Percentiles rank a stretch among this genome's conserved stretches.
These are phyloP conservation scores for Globisporangium barbulae DNA, from an alignment of 352 stramenopile genomes.

Conservation along the genomic window DNA sequence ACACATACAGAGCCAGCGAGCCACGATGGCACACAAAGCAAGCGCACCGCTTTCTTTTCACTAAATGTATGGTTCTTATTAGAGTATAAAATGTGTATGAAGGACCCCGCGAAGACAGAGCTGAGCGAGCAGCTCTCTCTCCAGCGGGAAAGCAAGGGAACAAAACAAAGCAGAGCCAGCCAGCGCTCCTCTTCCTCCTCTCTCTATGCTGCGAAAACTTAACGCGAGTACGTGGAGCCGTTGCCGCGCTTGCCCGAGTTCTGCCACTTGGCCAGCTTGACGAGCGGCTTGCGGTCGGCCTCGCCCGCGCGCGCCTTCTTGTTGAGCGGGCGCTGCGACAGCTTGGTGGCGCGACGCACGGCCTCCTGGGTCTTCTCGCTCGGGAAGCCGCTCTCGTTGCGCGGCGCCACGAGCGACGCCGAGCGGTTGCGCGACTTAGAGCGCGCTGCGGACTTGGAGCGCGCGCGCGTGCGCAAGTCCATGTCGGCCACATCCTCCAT, in stretches of 20 bases:
- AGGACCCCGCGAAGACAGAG: neutral
- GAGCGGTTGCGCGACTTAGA: slow-evolving; percentile 85
- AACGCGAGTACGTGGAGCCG: slow-evolving; percentile 76
- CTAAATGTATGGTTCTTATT: slow-evolving; percentile 18
- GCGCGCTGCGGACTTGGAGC: slow-evolving; percentile 64
- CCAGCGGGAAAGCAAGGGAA: slow-evolving; percentile 4
- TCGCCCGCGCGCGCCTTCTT: slow-evolving; percentile 81
- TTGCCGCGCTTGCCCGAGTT: slow-evolving; percentile 87
- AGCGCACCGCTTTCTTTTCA: neutral
- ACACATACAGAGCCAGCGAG: neutral
- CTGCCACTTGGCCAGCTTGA: slow-evolving; percentile 88
- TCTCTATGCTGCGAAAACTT: slow-evolving; percentile 32
- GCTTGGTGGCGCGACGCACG: slow-evolving; percentile 41
- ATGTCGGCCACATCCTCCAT: slow-evolving; percentile 85
- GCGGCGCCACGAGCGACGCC: slow-evolving; percentile 69
- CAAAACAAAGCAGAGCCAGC: slow-evolving; percentile 14
- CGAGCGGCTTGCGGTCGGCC: slow-evolving; percentile 68
- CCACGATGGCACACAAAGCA: neutral
- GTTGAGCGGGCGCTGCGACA: slow-evolving; percentile 76
- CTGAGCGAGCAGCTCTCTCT: neutral
- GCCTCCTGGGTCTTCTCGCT: slow-evolving; percentile 39
- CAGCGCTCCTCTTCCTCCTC: neutral
- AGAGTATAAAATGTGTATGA: slow-evolving; percentile 23
- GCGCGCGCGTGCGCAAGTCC: slow-evolving; percentile 59
- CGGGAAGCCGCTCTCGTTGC: slow-evolving; percentile 68